phyloP scores from a whole-genome alignment of 192 early-diverging fungal genomes.

The Mortierella claussenii region DNA sequence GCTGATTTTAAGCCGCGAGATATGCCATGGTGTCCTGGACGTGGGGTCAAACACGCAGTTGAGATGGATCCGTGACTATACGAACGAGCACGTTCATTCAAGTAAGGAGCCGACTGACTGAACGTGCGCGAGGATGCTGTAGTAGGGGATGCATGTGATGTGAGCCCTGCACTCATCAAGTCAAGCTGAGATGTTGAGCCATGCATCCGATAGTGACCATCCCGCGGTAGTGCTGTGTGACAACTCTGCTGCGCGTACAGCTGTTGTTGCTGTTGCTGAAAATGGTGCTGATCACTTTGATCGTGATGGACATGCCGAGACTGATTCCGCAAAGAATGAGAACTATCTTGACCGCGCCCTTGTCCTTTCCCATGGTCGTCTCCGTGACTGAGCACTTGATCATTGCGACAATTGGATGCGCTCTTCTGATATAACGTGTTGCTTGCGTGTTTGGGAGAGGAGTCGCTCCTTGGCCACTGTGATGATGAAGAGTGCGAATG shows the following conservation, averaged over 20 bases:
- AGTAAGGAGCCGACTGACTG: conserved; percentile 1
- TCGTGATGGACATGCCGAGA: background rate
- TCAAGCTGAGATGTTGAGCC: conserved; percentile 35
- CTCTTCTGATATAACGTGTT: conserved; percentile 3
- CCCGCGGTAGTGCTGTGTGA: background rate
- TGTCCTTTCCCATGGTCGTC: background rate
- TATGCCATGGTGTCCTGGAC: background rate
- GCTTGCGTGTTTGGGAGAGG: conserved; percentile 4
- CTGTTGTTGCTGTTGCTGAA: background rate
- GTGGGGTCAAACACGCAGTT: background rate
- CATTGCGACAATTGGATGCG: no score
- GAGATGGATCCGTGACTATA: conserved; percentile 18
- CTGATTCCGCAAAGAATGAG: background rate
- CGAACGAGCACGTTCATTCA: conserved; percentile 11
- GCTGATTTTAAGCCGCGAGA: conserved; percentile 27
- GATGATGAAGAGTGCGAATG: background rate
- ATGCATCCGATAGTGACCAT: conserved; percentile 11
- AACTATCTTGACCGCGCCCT: background rate
- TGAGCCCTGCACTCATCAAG: conserved; percentile 7
- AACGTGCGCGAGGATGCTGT: conserved; percentile 4
- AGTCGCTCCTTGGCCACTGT: conserved; percentile 7
- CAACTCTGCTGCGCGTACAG: background rate
- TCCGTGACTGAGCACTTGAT: no score
- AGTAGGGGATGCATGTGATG: background rate
- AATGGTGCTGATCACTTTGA: background rate